A percentile compares a stretch with the other conserved stretches of the same genome.
Conservation (phyloP, 192 early-diverging fungal species). For the Pilaira anomala region DNA sequence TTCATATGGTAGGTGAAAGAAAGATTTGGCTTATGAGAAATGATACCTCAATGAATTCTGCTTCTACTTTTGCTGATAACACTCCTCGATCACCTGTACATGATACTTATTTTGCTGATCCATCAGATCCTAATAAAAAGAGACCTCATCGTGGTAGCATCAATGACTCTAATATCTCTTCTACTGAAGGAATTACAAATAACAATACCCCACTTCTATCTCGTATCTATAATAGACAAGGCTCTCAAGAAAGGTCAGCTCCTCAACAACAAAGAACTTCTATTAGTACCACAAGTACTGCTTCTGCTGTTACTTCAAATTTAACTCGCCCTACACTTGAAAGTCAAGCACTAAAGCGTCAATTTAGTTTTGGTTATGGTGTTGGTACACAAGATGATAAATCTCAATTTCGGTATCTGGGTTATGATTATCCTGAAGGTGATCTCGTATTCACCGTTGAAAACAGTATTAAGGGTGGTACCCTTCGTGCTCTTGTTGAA, state of each 20-base stretch:
- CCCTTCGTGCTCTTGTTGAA: slow-evolving; percentile 82
- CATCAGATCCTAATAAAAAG: background rate
- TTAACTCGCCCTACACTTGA: background rate
- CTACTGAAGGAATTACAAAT: background rate
- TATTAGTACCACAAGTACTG: background rate
- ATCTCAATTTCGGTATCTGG: slow-evolving; percentile 75
- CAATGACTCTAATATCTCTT: background rate
- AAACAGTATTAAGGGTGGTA: slow-evolving; percentile 85
- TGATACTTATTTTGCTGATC: slow-evolving; percentile 4
- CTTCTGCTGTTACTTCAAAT: background rate
- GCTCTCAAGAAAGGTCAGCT: too few species aligned
- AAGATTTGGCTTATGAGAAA: slow-evolving; percentile 19
- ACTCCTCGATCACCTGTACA: background rate
- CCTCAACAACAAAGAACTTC: background rate
- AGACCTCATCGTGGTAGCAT: slow-evolving; percentile 11
- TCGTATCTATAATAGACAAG: background rate
- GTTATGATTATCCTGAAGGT: slow-evolving; percentile 73
- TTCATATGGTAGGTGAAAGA: slow-evolving; percentile 27
- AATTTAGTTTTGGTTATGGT: background rate
- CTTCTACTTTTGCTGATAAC: background rate
- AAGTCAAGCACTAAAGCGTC: slow-evolving; percentile 15
- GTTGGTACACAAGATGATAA: background rate
- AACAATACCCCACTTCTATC: background rate
- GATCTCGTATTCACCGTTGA: slow-evolving; percentile 83
- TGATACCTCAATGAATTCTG: background rate